A percentile compares a stretch with the other conserved stretches of the same genome.
Conservation (phyloP, 768 basidiomycete species). For the Termitomyces sp. region DNA sequence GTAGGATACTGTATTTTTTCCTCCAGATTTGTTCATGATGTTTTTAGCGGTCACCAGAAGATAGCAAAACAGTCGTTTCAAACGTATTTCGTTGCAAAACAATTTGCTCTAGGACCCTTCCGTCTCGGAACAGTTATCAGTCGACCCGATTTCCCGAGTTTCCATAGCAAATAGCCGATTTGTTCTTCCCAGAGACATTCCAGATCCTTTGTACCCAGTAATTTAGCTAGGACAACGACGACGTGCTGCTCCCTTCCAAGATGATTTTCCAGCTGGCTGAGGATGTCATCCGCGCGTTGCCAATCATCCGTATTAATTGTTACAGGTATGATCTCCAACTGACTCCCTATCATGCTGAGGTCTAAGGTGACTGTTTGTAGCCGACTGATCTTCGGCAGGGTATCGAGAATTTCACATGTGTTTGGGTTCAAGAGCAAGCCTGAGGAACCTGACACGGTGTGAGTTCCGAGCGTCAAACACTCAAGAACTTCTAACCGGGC, state of each 20-base stretch:
- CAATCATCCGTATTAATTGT: neutral
- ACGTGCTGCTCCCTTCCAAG: neutral
- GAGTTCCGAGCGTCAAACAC: slow-evolving; percentile 1
- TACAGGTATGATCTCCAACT: neutral
- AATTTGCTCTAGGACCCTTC: neutral
- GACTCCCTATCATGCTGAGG: neutral
- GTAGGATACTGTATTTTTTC: too few relatives aligned
- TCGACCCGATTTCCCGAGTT: neutral
- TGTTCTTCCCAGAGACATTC: slow-evolving; percentile 1
- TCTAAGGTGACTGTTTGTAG: neutral
- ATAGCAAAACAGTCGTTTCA: too few relatives aligned
- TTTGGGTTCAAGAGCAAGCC: slow-evolving; percentile 1
- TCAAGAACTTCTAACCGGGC: neutral
- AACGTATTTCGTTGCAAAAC: too few relatives aligned
- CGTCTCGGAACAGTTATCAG: neutral
- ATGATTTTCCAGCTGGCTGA: neutral
- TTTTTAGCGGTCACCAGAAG: too few relatives aligned
- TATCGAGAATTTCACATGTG: neutral
- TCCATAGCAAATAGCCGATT: neutral
- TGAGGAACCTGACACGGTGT: neutral
- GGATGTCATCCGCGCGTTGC: neutral
- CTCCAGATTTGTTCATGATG: too few relatives aligned
- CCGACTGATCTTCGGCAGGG: neutral
- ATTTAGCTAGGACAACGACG: neutral
- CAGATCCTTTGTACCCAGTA: neutral